Conservation (phyloP, 2,329 filamentous ascomycete genomes). For the Aureobasidium pullulans region DNA sequence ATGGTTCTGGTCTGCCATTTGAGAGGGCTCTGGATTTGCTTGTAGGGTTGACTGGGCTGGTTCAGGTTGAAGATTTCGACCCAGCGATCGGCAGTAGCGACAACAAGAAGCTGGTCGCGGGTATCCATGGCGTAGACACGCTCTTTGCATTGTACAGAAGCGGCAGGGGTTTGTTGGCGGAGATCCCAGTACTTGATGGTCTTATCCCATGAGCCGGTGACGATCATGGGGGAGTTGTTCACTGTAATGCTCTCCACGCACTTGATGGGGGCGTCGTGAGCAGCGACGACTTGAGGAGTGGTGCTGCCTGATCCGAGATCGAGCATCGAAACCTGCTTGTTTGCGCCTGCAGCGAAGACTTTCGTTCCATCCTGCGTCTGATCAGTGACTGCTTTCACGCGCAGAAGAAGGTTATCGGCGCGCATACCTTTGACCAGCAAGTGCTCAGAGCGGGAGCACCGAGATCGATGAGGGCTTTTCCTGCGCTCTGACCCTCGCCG, state of each 20-base stretch:
- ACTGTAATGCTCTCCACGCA: constrained; percentile 58
- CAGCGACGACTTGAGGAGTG: constrained; percentile 60
- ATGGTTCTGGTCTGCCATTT: constrained; percentile 98
- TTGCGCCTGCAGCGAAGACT: constrained; percentile 77
- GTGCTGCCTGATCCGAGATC: constrained; percentile 58
- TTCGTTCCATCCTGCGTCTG: constrained; percentile 72
- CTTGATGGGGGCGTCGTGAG: constrained; percentile 76
- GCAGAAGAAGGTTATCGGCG: background rate
- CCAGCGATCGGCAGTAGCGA: constrained; percentile 89
- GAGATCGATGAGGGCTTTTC: constrained; percentile 80
- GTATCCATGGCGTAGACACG: constrained; percentile 89
- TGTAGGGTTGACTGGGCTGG: constrained; percentile 86
- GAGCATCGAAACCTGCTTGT: constrained; percentile 83
- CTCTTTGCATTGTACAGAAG: constrained; percentile 61
- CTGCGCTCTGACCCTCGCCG: constrained; percentile 67
- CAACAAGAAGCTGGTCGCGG: constrained; percentile 73
- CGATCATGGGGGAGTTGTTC: constrained; percentile 68
- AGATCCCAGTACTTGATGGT: constrained; percentile 86
- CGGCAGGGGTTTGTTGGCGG: constrained; percentile 57
- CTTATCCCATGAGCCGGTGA: constrained; percentile 91
- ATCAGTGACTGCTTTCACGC: constrained; percentile 2
- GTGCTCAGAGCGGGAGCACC: constrained; percentile 76
- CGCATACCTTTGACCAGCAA: constrained; percentile 77
- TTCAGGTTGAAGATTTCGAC: constrained; percentile 92
- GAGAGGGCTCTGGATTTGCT: constrained; percentile 87